Base-by-base conservation (phyloP, 2,329 filamentous ascomycete species). In the Cladorrhinum sp. region DNA sequence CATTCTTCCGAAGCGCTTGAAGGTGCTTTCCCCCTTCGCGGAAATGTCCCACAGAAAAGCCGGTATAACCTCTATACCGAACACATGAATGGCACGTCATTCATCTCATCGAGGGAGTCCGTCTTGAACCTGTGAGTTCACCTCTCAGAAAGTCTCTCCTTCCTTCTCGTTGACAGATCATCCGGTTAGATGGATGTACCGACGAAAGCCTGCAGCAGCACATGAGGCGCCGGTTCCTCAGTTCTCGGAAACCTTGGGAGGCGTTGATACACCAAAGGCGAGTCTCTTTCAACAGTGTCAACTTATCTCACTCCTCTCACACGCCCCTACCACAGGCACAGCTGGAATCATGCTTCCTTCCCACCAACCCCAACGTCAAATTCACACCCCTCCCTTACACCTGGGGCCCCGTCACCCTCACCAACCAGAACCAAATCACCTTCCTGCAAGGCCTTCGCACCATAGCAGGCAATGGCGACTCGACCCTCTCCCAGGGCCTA, bases 381-480 rank as follows among this genome's bases (percentile, higher is more conserved):
- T 69, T 66, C 63, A 67, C 64, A 3, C 67, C 66, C 2, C 65
- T 66, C 9, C 33, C 57, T 3, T 57, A 67, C 33, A 65, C 66
- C 16, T 69, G 67, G 66, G 66, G 67, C 2, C 65, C 64, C 23
- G 55, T 65, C 1, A 26, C 48, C 2, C 16, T n/a, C 18, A 53
- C 39, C 24, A 26, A 30, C 21, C 14, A 28, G 10, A 49, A 24
- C 2, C 46, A n/a, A n/a, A n/a, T 60, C 18, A 66, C 57, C 55
- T 82, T 82, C 63, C 69, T 77, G 10, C 71, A 79, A 60, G 80
- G 80, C 5, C 70, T 83, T 12, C 77, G 79, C 66, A 81, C 80
- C 1, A 70, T 83, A 8, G 78, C 73, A 21, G 80, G 80, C 4
- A 77, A 77, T 24, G 80, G 80, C 8, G 80, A 82, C 48, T 76